Percentiles rank a stretch among this genome's conserved stretches.
Evolutionary conservation across 192 early-diverging fungal genomes (phyloP).

Genomic region (Entrophospora sp.): DNA sequence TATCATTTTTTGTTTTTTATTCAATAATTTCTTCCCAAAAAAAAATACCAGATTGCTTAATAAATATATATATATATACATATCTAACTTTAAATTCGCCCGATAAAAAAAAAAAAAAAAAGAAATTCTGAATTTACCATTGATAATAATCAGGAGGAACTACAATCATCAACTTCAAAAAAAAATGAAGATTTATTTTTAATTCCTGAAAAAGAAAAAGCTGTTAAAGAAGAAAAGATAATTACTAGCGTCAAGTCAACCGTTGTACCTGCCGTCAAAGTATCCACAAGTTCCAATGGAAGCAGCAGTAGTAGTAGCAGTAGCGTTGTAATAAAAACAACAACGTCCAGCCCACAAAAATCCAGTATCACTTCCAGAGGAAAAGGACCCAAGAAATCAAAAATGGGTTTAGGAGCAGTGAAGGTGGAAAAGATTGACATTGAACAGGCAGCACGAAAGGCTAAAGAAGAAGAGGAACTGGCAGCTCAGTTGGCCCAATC

Average conservation of each 20-base stretch:
- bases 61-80: no score
- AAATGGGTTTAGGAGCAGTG: constrained; percentile 83
- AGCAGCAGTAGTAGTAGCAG: no score
- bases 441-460: constrained; percentile 84
- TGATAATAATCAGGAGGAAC: constrained; percentile 5
- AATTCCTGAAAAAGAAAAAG: constrained; percentile 1
- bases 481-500: constrained; percentile 24
- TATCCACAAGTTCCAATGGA: no score
- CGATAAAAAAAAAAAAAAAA: no score
- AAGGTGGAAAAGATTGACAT: constrained; percentile 78
- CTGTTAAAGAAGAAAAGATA: neutral
- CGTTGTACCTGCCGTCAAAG: no score
- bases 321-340: neutral
- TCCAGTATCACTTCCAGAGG: constrained; percentile 12
- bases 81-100: no score
- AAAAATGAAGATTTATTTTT: constrained; percentile 18
- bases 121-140: constrained; percentile 3
- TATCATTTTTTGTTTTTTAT: no score
- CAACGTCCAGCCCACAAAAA: constrained; percentile 21
- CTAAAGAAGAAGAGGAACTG: constrained; percentile 74
- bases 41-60: no score
- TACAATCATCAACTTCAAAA: neutral
- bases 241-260: neutral
- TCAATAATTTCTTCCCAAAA: no score
- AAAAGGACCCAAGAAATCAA: constrained; percentile 35